Evolutionary conservation across 352 stramenopile species (phyloP), one percentile per base, ranked within the genome.

Genomic region (Globisporangium cederbergense): DNA sequence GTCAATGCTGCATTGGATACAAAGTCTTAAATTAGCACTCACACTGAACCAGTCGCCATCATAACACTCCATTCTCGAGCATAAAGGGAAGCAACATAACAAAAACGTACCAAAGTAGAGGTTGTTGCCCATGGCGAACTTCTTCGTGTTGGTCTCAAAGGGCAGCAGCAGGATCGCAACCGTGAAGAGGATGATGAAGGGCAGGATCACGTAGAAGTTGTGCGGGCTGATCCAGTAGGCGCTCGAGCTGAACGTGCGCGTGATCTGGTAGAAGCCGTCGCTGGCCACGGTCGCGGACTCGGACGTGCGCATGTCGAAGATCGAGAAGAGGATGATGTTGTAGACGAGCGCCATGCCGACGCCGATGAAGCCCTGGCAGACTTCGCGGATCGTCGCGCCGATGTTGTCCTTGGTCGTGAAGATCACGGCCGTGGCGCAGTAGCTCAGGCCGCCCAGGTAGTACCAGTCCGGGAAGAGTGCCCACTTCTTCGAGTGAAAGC

Each of bases 71-170:
- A 54, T 22, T 54, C 47, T 54, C 22, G n/a, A 53, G 47, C 16
- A 62, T 45, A 20, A 32, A 28, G 2, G 25, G 25, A 28, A 28
- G 2, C 22, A 13, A 60, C 16, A 25, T 0, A 55, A 13, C 32
- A 11, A 42, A 11, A 4, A 53, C 47, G 38, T 59, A 83, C 73
- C 68, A 62, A 90, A 90, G 70, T 78, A 90, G 25, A 83, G 66
- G 46, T 88, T 90, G 51, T 83, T 88, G 25, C 77, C 79, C 3
- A 88, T 53, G n/a, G 79, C 76, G 36, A 87, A 90, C 58, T 88
- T 90, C 42, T 81, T 79, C 3, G 79, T 88, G 62, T 86, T 90
- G 30, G 62, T 74, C 30, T 86, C 76, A 51, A 88, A 77, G 11
- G 81, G 81, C 36, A 90, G 50, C 18, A 87, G 25, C 47, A 90